Percentiles rank a stretch among this genome's conserved stretches.
Conservation (phyloP, 2,329 filamentous ascomycete genomes). For the Neofusicoccum umdonicola region DNA sequence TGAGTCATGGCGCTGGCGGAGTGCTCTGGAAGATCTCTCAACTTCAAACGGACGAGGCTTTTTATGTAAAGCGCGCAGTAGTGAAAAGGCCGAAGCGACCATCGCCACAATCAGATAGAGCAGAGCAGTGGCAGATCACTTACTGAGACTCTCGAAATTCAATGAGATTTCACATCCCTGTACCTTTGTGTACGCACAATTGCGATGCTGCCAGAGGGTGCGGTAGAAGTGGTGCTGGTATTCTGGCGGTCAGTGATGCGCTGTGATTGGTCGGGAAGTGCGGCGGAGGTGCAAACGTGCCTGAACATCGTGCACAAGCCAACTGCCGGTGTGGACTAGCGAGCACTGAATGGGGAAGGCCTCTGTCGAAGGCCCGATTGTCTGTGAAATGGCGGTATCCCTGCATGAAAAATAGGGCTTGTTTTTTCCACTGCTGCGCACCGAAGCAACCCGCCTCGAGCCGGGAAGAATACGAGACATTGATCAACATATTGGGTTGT, state of each 20-base stretch:
- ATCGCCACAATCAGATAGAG: too few relatives aligned
- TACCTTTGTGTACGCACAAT: not conserved
- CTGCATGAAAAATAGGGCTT: slow-evolving; percentile 10
- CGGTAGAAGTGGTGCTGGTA: not conserved
- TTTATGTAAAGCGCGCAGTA: not conserved
- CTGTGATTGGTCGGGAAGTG: not conserved
- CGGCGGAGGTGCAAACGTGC: slow-evolving; percentile 5
- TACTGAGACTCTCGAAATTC: not conserved
- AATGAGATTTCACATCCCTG: not conserved
- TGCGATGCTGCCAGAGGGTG: not conserved
- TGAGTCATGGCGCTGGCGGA: slow-evolving; percentile 1
- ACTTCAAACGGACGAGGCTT: not conserved
- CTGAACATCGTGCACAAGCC: slow-evolving; percentile 12
- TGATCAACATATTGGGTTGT: too few relatives aligned
- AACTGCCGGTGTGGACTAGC: slow-evolving; percentile 10
- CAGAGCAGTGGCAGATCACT: too few relatives aligned
- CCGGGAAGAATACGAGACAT: too few relatives aligned
- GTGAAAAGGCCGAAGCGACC: too few relatives aligned
- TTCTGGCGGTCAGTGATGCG: slow-evolving; percentile 7
- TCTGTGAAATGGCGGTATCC: slow-evolving; percentile 13
- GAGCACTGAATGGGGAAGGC: not conserved
- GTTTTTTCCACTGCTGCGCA: not conserved
- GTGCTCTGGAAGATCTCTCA: not conserved
- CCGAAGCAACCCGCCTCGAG: too few relatives aligned
- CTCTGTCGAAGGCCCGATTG: not conserved